Conservation (phyloP, 2,329 filamentous ascomycete genomes). For the Pestalotiopsis sp. region DNA sequence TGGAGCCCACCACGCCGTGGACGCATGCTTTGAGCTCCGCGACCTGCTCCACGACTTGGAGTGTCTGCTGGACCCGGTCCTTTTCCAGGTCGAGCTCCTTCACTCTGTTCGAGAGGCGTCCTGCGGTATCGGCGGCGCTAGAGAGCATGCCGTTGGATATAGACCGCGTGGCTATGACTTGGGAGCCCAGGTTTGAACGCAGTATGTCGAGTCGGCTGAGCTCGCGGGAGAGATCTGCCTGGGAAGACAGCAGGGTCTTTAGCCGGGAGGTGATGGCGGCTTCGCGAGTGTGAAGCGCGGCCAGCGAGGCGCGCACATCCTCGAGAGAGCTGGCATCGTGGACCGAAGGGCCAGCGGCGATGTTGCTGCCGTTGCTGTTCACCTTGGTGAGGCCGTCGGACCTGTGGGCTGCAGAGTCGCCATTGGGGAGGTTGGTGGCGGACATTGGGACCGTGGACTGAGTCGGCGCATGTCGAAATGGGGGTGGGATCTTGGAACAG, state of each 20-base stretch:
- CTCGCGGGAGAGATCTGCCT: conserved; percentile 85
- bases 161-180: conserved; percentile 79
- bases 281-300: conserved; percentile 76
- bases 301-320: conserved; percentile 79
- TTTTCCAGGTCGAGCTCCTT: conserved; percentile 90
- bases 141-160: conserved; percentile 92
- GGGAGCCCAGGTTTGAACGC: conserved; percentile 83
- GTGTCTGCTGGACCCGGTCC: conserved; percentile 83
- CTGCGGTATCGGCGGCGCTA: conserved; percentile 81
- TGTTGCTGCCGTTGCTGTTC: conserved; percentile 20
- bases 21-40: conserved; percentile 96
- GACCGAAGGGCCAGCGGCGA: conserved; percentile 42
- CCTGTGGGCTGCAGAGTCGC: conserved; percentile 28
- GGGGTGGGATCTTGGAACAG: neutral
- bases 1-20: conserved; percentile 89
- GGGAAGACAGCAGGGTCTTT: conserved; percentile 76
- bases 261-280: conserved; percentile 73
- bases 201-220: conserved; percentile 86
- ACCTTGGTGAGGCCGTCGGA: conserved; percentile 21
- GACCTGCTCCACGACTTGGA: conserved; percentile 93
- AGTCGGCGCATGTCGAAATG: conserved; percentile 32
- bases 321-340: conserved; percentile 74
- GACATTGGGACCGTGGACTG: conserved; percentile 34
- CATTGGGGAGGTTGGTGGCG: conserved; percentile 35
- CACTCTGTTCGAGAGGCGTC: conserved; percentile 83